A percentile compares a stretch with the other conserved stretches of the same genome.
Conservation (phyloP, 148 eudicot genomes). For the Pharnaceum exiguum region DNA sequence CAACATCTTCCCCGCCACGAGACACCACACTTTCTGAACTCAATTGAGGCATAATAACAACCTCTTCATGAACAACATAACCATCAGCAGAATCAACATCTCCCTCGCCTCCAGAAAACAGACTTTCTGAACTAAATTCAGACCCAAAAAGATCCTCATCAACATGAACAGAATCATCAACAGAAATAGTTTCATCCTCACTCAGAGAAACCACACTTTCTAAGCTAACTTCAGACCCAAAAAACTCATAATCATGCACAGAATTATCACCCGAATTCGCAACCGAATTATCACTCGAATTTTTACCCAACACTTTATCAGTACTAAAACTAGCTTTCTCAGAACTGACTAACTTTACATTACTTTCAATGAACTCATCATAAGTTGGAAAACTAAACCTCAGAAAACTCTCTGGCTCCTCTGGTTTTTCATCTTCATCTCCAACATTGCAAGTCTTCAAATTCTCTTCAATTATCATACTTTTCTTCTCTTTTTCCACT, state of each 20-base stretch:
- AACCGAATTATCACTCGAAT: conserved; percentile 16
- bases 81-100: neutral
- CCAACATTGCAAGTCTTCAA: no score
- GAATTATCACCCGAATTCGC: conserved; percentile 1
- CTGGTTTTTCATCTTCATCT: conserved; percentile 2
- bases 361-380: conserved; percentile 47
- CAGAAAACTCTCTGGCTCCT: conserved; percentile 33
- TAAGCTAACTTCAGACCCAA: neutral
- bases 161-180: neutral
- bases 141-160: no score
- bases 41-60: no score
- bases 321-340: conserved; percentile 12
- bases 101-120: neutral
- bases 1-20: no score
- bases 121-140: neutral
- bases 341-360: conserved; percentile 9
- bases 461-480: neutral
- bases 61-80: no score
- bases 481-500: neutral
- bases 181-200: neutral
- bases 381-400: conserved; percentile 65
- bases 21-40: no score
- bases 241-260: neutral
- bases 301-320: conserved; percentile 7
- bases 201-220: neutral